phyloP scores from a whole-genome alignment of 495 filamentous ascomycete species.

The Aspergillus avenaceus region DNA sequence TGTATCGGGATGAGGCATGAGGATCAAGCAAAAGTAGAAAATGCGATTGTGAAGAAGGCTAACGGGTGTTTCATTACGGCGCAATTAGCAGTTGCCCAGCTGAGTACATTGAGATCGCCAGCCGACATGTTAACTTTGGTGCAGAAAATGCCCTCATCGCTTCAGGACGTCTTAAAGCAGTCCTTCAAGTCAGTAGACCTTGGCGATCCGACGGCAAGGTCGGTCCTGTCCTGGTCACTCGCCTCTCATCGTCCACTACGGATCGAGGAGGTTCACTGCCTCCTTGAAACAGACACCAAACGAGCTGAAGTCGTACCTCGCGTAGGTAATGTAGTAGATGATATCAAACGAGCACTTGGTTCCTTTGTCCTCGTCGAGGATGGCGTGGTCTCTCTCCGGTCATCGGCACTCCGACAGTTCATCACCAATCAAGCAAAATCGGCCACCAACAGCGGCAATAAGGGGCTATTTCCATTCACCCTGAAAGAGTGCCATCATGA shows the following conservation, averaged over 20 bases:
- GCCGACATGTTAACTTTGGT: background rate
- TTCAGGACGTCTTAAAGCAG: background rate
- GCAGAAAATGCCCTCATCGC: background rate
- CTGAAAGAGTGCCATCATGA: background rate
- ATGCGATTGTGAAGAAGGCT: background rate
- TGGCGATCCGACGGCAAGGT: background rate
- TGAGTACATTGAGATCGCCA: background rate
- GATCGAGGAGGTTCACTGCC: background rate
- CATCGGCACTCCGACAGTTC: background rate
- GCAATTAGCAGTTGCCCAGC: background rate
- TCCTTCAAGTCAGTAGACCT: background rate
- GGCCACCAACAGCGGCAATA: background rate
- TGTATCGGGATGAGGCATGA: background rate
- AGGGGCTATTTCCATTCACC: background rate
- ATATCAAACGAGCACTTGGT: background rate
- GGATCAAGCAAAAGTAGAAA: background rate
- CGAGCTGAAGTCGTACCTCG: background rate
- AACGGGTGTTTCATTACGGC: background rate
- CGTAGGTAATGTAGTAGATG: background rate
- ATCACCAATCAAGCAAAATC: background rate
- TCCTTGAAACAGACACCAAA: background rate
- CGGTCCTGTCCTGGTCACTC: background rate
- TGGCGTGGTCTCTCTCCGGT: background rate
- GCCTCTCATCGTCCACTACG: background rate
- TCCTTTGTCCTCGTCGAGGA: background rate